Conservation (phyloP, 2,329 filamentous ascomycete species). For the Beauveria caledonica region DNA sequence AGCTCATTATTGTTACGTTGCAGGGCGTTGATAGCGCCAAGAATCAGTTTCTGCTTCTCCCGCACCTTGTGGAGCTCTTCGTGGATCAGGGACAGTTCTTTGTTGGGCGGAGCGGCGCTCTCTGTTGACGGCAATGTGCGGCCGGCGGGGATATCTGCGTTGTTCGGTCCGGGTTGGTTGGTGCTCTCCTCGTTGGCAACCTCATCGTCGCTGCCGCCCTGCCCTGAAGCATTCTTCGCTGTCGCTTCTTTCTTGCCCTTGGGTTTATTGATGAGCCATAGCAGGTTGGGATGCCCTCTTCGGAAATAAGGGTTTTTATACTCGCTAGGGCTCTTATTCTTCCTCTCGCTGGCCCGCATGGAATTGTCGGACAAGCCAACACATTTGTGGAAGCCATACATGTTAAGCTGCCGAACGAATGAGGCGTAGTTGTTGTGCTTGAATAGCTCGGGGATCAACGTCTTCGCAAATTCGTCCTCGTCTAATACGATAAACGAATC, state of each 20-base stretch:
- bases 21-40: slow-evolving; percentile 69
- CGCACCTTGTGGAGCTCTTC: slow-evolving; percentile 76
- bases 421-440: slow-evolving; percentile 99
- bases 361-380: slow-evolving; percentile 92
- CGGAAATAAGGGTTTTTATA: slow-evolving; percentile 97
- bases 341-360: slow-evolving; percentile 93
- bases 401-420: slow-evolving; percentile 91
- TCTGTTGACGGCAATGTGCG: slow-evolving; percentile 35
- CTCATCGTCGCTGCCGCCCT: slow-evolving; percentile 61
- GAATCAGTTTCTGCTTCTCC: slow-evolving; percentile 79
- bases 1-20: slow-evolving; percentile 81
- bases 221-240: slow-evolving; percentile 51
- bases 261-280: slow-evolving; percentile 96
- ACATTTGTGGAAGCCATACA: slow-evolving; percentile 97
- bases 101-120: slow-evolving; percentile 47
- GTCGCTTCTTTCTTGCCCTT: slow-evolving; percentile 52
- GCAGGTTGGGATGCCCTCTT: slow-evolving; percentile 79
- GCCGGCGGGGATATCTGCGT: slow-evolving; percentile 11
- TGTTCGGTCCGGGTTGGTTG: slow-evolving; percentile 16
- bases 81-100: slow-evolving; percentile 70
- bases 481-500: slow-evolving; percentile 95
- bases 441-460: slow-evolving; percentile 92
- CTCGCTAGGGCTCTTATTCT: slow-evolving; percentile 96
- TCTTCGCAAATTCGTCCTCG: slow-evolving; percentile 97
- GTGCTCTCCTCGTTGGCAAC: slow-evolving; percentile 32